A percentile compares a stretch with the other conserved stretches of the same genome.
These are phyloP conservation scores for Rhizophagus prolifer DNA, from an alignment of 192 early-diverging fungal genomes.

Conservation along the genomic window DNA sequence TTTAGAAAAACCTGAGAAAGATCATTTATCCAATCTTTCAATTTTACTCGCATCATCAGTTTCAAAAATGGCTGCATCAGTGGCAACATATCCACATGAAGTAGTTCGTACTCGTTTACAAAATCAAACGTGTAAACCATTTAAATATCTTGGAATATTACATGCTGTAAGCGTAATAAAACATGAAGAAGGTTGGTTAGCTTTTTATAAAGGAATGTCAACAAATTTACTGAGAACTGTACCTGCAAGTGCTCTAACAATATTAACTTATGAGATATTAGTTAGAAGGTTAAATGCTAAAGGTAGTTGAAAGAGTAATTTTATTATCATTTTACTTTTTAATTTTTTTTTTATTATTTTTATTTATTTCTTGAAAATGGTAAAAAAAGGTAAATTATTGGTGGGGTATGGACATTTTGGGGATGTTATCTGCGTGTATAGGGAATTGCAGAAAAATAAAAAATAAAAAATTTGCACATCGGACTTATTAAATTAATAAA, in stretches of 20 bases:
- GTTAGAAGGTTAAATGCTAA: constrained; percentile 57
- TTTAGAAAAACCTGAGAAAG: constrained; percentile 37
- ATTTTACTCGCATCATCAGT: constrained; percentile 81
- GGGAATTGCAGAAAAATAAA: no score
- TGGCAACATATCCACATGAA: constrained; percentile 95
- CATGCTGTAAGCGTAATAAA: constrained; percentile 75
- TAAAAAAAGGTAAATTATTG: neutral
- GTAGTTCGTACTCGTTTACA: constrained; percentile 92
- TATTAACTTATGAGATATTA: constrained; percentile 87
- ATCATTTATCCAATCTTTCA: constrained; percentile 41
- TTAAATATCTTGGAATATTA: constrained; percentile 80
- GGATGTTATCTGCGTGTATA: no score
- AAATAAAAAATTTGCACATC: no score
- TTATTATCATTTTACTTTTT: neutral
- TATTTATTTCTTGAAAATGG: neutral
- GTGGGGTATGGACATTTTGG: neutral
- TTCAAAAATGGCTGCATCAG: constrained; percentile 88
- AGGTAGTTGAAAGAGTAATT: neutral
- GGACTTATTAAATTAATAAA: no score
- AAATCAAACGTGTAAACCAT: constrained; percentile 71
- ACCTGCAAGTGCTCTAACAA: constrained; percentile 80
- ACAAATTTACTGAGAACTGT: constrained; percentile 89
- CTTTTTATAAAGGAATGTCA: constrained; percentile 85
- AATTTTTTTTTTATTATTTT: neutral
- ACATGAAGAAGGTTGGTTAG: constrained; percentile 73